Evolutionary conservation across 2,329 filamentous ascomycete species (phyloP), one percentile per base, ranked within the genome.

Genomic region (Lasiodiplodia sp.): DNA sequence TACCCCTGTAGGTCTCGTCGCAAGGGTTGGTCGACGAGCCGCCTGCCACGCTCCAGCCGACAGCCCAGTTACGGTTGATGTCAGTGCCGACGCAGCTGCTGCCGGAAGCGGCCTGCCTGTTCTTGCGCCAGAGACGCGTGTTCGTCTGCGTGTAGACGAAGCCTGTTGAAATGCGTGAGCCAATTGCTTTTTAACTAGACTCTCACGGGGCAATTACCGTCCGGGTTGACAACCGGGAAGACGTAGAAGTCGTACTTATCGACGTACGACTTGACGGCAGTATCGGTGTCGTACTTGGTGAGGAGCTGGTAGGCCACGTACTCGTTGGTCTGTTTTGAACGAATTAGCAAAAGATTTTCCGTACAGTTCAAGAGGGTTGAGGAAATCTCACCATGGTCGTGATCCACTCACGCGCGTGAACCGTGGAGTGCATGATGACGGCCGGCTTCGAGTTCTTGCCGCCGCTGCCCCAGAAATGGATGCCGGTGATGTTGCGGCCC

Each of bases 191-290:
- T 66, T 12, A 1, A 66, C 34, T 74, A 76, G 76, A 34, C 31
- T 34, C 8, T 86, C 88, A 5, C 86, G 84, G 72, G 85, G 82
- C 5, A 85, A 85, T 18, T 76, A 79, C 70, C 78, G 62, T 79
- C 78, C 1, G 78, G 78, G 72, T 80, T 80, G 28, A 79, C 77
- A n/a, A 79, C 73, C 8, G 78, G 78, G 70, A 79, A 75, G 71
- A 91, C 84, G 76, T 89, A 90, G 71, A 89, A 89, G 78, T 92
- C 90, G 74, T 88, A 90, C 67, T 82, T 86, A 76, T 90, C 83
- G 28, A 91, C 82, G 66, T 86, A 83, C 0, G 77, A 74, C 2
- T 74, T 73, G 52, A 74, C 73, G 1, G 72, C 71, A 14, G 77
- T 57, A 56, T 78, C 74, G 3, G 76, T 75, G 6, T 74, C 72